Base-by-base conservation (phyloP, 306 rosid genomes). In the Parietaria judaica region DNA sequence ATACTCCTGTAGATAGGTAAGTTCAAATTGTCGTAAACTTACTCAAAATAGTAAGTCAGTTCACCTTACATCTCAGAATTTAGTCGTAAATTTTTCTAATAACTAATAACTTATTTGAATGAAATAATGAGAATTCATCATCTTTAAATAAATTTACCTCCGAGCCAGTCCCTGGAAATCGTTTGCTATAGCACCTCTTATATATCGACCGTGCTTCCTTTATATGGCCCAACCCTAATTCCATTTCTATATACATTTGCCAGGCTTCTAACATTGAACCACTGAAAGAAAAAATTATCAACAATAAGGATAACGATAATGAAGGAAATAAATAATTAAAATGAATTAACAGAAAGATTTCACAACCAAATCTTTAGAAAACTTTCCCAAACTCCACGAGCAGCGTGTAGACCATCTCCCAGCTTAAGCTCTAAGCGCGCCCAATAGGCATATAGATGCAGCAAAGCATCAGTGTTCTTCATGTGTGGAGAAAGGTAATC, bases 381-480 rank as follows among this genome's bases (percentile, higher is more conserved):
- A 75, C 69, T 83, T 71, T 91, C 96, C 96, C 96, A 88, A 61
- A 85, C 92, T 77, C 90, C 92, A 71, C 96, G 88, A 62, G 98
- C 96, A 55, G 82, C 88, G 67, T 53, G 69, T 68, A 78, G 35
- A 76, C 88, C 90, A 41, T 84, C 80, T 46, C 78, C 92, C 49
- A 81, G 62, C 56, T 62, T 79, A 64, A 73, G 58, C 84, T 91
- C 98, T 47, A 91, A 76, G 70, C 56, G 88, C 50, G 96, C 98
- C 98, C 98, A 91, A 75, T 91, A 91, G 62, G 85, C 79, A 80
- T 88, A 78, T 51, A 91, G 74, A 34, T 43, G 89, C 71, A 88
- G 63, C 71, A 88, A 75, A 66, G 69, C 77, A 69, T 83, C 83
- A 3, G 86, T 82, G 70, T 86, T 86, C 94, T 86, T 86, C 81